Conservation (phyloP, 2,329 filamentous ascomycete species). For the Pestalotiopsis sp. region DNA sequence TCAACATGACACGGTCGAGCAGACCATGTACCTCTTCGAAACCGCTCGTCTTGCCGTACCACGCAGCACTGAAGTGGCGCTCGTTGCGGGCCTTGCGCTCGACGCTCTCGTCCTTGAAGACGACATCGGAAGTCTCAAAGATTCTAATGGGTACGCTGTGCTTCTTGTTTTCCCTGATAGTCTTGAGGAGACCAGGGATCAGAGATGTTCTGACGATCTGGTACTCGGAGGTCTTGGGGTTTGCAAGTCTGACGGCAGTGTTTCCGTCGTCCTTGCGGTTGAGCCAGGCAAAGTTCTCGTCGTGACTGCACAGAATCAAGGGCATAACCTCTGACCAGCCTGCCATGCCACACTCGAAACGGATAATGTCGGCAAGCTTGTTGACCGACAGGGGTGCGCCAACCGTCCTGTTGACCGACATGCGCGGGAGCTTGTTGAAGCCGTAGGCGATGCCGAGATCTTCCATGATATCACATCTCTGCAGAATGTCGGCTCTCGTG, state of each 20-base stretch:
- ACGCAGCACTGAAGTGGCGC: slow-evolving; percentile 79
- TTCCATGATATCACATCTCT: slow-evolving; percentile 98
- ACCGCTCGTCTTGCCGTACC: slow-evolving; percentile 90
- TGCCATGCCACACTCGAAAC: slow-evolving; percentile 85
- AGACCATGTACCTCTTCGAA: slow-evolving; percentile 96
- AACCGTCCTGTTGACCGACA: slow-evolving; percentile 83
- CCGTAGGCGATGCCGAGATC: slow-evolving; percentile 96
- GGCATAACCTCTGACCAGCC: slow-evolving; percentile 97
- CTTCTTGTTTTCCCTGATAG: slow-evolving; percentile 75
- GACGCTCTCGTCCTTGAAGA: slow-evolving; percentile 75
- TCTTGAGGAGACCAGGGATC: slow-evolving; percentile 75
- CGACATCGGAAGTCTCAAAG: slow-evolving; percentile 77
- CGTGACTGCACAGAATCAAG: slow-evolving; percentile 92
- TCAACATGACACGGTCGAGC: slow-evolving; percentile 86
- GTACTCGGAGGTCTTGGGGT: slow-evolving; percentile 79
- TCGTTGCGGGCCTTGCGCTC: slow-evolving; percentile 92
- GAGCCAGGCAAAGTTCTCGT: slow-evolving; percentile 96
- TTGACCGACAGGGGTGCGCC: slow-evolving; percentile 88
- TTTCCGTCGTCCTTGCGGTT: slow-evolving; percentile 74
- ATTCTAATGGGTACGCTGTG: slow-evolving; percentile 75
- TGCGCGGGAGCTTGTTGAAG: slow-evolving; percentile 91
- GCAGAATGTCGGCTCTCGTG: slow-evolving; percentile 90
- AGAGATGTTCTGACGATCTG: slow-evolving; percentile 77
- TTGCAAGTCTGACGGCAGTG: slow-evolving; percentile 70
- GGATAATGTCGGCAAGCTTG: slow-evolving; percentile 90